phyloP scores from a whole-genome alignment of 2,329 filamentous ascomycete genomes.

The Byssothecium circinans region DNA sequence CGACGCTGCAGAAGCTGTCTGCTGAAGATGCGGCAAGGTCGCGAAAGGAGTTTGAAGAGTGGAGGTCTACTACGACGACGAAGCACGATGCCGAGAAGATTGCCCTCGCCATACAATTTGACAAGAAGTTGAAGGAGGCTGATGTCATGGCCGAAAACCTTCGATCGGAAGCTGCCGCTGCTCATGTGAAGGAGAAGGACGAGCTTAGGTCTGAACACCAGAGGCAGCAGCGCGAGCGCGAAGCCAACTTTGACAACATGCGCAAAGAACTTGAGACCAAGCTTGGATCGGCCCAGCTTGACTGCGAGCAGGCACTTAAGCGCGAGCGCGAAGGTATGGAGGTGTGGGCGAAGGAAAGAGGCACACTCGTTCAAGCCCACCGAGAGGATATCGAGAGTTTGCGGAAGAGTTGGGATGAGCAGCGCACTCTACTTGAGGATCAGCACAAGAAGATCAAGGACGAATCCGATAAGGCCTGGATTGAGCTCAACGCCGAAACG shows the following conservation, averaged over 20 bases:
- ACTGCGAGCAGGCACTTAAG: conserved; percentile 50
- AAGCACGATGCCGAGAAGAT: conserved; percentile 44
- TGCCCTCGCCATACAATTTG: conserved; percentile 43
- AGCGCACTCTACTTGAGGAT: conserved; percentile 48
- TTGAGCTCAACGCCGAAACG: conserved; percentile 43
- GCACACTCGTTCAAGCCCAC: conserved; percentile 43
- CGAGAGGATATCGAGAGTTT: conserved; percentile 55
- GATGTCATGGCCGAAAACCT: conserved; percentile 54
- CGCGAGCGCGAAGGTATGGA: conserved; percentile 51
- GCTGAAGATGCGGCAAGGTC: conserved; percentile 40
- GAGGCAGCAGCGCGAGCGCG: conserved; percentile 42
- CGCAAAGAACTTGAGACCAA: conserved; percentile 49
- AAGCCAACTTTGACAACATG: conserved; percentile 46
- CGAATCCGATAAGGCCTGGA: conserved; percentile 51
- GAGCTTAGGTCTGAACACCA: conserved; percentile 37
- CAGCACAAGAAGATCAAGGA: conserved; percentile 44
- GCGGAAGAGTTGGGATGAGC: conserved; percentile 55
- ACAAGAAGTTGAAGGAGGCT: conserved; percentile 48
- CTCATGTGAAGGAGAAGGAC: conserved; percentile 38
- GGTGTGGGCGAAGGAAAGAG: conserved; percentile 51
- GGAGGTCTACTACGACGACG: conserved; percentile 42
- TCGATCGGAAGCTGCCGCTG: conserved; percentile 48
- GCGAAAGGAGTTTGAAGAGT: conserved; percentile 47
- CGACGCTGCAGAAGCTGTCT: conserved; percentile 42
- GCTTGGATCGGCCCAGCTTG: conserved; percentile 43